A percentile compares a stretch with the other conserved stretches of the same genome.
phyloP scores from a whole-genome alignment of 2,329 filamentous ascomycete species.

The Neofusicoccum sp. region DNA sequence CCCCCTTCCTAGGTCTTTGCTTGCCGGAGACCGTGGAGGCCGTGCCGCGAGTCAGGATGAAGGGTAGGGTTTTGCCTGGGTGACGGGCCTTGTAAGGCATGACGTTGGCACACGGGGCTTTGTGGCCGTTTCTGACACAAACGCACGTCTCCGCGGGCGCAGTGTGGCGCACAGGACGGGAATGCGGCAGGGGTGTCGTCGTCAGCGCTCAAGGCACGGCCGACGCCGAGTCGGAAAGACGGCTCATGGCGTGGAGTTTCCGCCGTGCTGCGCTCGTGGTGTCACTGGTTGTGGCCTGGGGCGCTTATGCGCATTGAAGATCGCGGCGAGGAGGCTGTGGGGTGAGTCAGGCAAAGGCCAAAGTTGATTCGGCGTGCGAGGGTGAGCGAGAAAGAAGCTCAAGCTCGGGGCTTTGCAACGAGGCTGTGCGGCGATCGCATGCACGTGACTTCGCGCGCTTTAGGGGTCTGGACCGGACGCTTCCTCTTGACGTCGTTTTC shows the following conservation, averaged over 20 bases:
- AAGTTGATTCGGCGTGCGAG: neutral
- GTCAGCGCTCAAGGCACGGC: neutral
- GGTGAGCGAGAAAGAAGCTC: neutral
- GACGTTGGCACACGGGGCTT: conserved; percentile 7
- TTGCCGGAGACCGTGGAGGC: neutral
- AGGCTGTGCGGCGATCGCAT: neutral
- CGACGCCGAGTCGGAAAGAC: neutral
- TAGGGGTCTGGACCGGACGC: neutral
- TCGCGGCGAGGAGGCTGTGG: neutral
- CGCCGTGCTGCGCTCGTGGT: neutral
- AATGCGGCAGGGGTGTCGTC: conserved; percentile 3
- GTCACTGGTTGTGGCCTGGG: neutral
- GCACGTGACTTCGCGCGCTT: neutral
- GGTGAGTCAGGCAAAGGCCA: neutral
- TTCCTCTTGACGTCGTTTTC: too few species aligned
- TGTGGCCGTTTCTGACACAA: neutral
- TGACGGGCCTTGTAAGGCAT: neutral
- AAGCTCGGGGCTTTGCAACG: neutral
- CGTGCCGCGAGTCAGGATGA: neutral
- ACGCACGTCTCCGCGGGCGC: neutral
- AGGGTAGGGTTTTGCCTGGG: neutral
- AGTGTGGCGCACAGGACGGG: conserved; percentile 3
- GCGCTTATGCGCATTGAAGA: neutral
- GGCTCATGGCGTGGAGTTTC: neutral
- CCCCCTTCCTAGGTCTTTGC: neutral